Evolutionary conservation across 352 stramenopile species (phyloP).

Genomic region (Globisporangium recalcitrans): DNA sequence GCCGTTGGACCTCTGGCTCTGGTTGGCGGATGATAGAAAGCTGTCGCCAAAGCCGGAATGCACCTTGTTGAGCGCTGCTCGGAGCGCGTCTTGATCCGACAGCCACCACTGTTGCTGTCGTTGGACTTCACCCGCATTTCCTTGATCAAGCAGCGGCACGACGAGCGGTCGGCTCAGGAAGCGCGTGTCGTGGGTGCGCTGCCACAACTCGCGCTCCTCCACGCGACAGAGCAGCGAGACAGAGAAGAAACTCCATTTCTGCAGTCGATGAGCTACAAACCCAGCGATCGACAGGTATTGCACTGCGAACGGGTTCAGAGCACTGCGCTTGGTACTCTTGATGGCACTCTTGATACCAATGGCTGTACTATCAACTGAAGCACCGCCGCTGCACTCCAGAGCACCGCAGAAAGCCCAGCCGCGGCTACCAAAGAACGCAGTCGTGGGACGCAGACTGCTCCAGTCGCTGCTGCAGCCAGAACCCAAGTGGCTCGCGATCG

Average conservation of each 20-base stretch:
- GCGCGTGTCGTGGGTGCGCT: constrained; percentile 8
- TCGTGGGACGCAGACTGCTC: neutral
- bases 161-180: constrained; percentile 14
- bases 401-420: neutral
- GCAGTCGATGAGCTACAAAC: constrained; percentile 7
- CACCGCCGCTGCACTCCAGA: neutral
- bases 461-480: constrained; percentile 12
- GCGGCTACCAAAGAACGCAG: neutral
- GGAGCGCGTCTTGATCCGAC: neutral
- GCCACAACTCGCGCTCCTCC: constrained; percentile 8
- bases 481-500: neutral
- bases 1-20: neutral
- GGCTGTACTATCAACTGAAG: neutral
- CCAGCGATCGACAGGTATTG: constrained; percentile 4
- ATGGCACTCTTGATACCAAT: neutral
- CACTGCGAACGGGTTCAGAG: neutral
- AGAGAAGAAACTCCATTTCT: constrained; percentile 10
- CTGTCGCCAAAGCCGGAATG: neutral
- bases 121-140: neutral
- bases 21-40: neutral
- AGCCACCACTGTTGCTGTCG: neutral
- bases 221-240: constrained; percentile 12
- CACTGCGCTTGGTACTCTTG: neutral
- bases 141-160: neutral
- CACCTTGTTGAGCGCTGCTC: neutral